Percentiles rank a stretch among this genome's conserved stretches.
Conservation (phyloP, 257 asterid species). For the Parsonsia alboflavescens region DNA sequence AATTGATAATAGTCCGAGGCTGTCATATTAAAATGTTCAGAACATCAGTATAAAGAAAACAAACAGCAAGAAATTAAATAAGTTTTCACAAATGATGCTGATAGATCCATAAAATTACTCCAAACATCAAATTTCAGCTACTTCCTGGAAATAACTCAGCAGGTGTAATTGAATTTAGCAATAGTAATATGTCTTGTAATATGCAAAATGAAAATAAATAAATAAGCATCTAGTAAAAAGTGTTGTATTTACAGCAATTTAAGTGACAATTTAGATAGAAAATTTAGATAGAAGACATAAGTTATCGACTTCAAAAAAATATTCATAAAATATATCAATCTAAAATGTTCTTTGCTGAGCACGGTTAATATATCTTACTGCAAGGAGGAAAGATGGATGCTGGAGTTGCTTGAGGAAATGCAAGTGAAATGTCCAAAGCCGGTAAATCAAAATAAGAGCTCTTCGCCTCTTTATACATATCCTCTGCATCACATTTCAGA, state of each 20-base stretch:
- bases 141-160: not conserved
- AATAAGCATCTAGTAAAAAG: too few relatives aligned
- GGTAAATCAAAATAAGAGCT: constrained; percentile 72
- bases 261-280: too few relatives aligned
- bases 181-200: not conserved
- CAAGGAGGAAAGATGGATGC: constrained; percentile 81
- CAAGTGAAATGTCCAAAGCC: constrained; percentile 68
- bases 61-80: not conserved
- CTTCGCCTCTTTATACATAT: constrained; percentile 45
- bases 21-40: constrained; percentile 27
- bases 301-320: not conserved
- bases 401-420: constrained; percentile 98
- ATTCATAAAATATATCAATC: not conserved
- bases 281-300: not conserved
- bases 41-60: constrained; percentile 6
- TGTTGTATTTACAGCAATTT: not conserved
- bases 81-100: not conserved
- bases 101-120: not conserved
- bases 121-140: not conserved
- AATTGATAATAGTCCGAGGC: constrained; percentile 88
- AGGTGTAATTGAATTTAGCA: not conserved
- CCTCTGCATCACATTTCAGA: constrained; percentile 36
- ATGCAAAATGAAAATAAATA: not conserved
- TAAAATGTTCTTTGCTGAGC: not conserved
- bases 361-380: constrained; percentile 35